These are phyloP conservation scores for Huntiella omanensis DNA, from an alignment of 2,329 filamentous ascomycete species.

Conservation along the genomic window DNA sequence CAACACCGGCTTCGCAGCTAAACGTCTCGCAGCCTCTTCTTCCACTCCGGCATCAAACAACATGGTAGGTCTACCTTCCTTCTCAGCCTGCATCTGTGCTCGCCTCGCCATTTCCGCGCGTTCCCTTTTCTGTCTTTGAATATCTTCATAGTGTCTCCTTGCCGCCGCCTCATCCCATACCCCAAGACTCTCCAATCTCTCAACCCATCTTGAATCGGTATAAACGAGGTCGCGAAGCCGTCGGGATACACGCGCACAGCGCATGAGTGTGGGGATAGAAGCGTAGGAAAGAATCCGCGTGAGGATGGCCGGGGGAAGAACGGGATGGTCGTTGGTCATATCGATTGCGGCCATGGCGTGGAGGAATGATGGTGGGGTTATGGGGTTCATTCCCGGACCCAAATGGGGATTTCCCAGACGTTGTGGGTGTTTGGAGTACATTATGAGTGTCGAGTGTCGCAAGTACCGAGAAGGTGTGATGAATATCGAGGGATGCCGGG, in stretches of 20 bases:
- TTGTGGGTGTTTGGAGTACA: no score
- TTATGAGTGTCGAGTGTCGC: no score
- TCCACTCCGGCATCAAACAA: conserved; percentile 58
- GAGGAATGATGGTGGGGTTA: conserved; percentile 35
- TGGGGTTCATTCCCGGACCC: no score
- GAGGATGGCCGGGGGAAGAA: conserved; percentile 58
- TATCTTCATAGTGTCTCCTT: conserved; percentile 59
- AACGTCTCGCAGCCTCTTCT: conserved; percentile 22
- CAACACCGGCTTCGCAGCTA: conserved; percentile 6
- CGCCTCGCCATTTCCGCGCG: conserved; percentile 21
- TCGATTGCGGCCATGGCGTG: conserved; percentile 61
- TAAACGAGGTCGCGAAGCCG: conserved; percentile 96
- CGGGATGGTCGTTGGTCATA: conserved; percentile 60
- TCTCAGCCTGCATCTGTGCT: conserved; percentile 11
- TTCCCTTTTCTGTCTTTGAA: conserved; percentile 41
- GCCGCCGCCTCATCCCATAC: conserved; percentile 87
- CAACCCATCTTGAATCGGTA: conserved; percentile 90
- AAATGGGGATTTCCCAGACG: no score
- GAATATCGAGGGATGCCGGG: no score
- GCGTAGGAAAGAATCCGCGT: conserved; percentile 78
- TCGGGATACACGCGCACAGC: conserved; percentile 65
- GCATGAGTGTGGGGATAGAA: conserved; percentile 65
- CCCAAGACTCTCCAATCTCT: conserved; percentile 66
- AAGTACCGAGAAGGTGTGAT: no score
- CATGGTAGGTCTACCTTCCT: conserved; percentile 27